Evolutionary conservation across 78 protist genomes (phyloP), one percentile per base, ranked within the genome.

Genomic region (Chrysochromulina parva): DNA sequence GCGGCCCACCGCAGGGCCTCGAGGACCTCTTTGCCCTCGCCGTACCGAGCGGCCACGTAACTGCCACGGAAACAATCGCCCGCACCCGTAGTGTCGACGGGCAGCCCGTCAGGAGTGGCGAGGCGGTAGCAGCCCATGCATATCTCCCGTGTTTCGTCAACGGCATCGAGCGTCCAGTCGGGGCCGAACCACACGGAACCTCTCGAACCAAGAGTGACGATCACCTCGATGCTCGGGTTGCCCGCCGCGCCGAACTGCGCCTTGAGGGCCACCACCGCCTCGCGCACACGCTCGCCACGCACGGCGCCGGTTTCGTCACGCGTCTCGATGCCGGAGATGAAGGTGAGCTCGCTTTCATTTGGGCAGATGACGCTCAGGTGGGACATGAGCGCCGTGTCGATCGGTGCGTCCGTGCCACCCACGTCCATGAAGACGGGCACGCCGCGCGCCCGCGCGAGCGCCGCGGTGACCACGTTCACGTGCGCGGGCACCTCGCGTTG

Each of bases 401-500:
- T 2, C 5, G 82, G 82, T 1, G 55, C 57, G 55, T 74, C 82
- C 19, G 82, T 74, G 26, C 82, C 82, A 57, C 82, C 82, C 26
- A 28, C 53, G 24, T 74, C 82, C 82, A 74, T 74, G 55, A 74
- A 9, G 14, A 74, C 82, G 24, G 54, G 55, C 82, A 48, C 11
- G 55, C 82, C 82, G 14, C 2, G 17, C 82, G 53, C 13, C 5
- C 26, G 22, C 24, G 82, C 82, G 26, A 2, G 24, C 57, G 2
- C 2, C 3, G 82, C 82, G 28, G 16, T n/a, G 57, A 1, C 53
- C 28, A 38, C 53, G 57, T 74, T 74, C 38, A 74, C 82, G 82
- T 74, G 24, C 54, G 38, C 82, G 24, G 82, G 82, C 82, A 74
- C 82, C 57, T 74, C 82, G 26, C 82, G 54, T 57, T 74, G 82